These are phyloP conservation scores for Alternaria novae-zelandiae DNA, from an alignment of 2,329 filamentous ascomycete genomes.

Conservation along the genomic window DNA sequence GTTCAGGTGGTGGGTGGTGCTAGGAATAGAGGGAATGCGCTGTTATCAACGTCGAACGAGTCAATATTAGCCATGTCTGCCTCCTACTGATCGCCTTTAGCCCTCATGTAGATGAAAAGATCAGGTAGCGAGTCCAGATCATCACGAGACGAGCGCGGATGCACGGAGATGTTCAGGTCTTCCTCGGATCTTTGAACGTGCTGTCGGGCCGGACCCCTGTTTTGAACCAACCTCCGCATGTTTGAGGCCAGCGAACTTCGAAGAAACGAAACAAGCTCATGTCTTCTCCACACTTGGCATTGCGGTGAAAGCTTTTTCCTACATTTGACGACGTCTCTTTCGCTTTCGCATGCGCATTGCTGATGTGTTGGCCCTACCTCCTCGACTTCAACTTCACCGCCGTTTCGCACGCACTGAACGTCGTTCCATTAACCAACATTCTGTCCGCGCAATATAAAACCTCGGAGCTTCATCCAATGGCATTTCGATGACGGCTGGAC, in stretches of 20 bases:
- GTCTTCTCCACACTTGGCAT: not conserved
- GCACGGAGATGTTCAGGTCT: too few relatives aligned
- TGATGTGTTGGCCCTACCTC: too few relatives aligned
- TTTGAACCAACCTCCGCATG: not conserved
- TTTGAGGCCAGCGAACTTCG: not conserved
- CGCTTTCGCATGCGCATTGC: too few relatives aligned
- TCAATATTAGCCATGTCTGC: too few relatives aligned
- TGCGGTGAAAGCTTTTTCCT: not conserved
- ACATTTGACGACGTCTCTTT: not conserved
- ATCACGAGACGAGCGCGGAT: not conserved
- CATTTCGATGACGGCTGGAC: fast-evolving
- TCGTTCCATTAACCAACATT: too few relatives aligned
- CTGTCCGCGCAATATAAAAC: not conserved
- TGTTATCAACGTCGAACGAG: too few relatives aligned
- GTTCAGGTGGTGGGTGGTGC: too few relatives aligned
- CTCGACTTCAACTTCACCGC: too few relatives aligned
- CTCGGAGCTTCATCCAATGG: not conserved
- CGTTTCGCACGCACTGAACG: too few relatives aligned
- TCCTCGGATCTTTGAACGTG: too few relatives aligned
- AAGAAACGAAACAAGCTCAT: not conserved
- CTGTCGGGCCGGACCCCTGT: not conserved
- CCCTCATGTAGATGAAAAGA: not conserved
- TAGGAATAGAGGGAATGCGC: too few relatives aligned
- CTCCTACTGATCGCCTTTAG: not conserved
- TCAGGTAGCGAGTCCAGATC: not conserved